Evolutionary conservation across 768 basidiomycete genomes (phyloP), one percentile per base, ranked within the genome.

Genomic region (Lactarius hengduanensis): DNA sequence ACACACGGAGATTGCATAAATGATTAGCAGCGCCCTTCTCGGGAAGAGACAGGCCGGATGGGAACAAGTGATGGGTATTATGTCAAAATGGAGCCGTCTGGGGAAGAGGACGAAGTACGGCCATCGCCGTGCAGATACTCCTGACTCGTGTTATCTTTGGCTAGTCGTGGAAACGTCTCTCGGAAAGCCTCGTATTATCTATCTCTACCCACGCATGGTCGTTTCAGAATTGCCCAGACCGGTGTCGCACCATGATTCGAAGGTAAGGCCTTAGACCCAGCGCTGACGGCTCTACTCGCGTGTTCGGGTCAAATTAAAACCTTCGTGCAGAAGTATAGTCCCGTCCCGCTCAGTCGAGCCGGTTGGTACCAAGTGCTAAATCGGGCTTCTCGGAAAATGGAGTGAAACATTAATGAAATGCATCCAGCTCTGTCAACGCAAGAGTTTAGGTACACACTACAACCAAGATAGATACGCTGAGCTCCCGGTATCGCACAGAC

Each of bases 391-490:
- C 11, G 2, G 54, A 38, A 15, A 30, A 26, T 16, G 18, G 36
- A 26, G 28, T n/a, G 28, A 53, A 50, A 53, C 20, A 57, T 40
- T 13, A 62, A 32, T 28, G 60, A 57, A 38, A 54, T 59, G 47
- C 15, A 62, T 54, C 61, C 50, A 54, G 38, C 43, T 45, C 16
- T 38, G 38, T 62, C 22, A 10, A 28, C 20, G 32, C 22, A 45
- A 56, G 11, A 9, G 41, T 30, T 47, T 32, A 62, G 38, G 18
- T 62, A 62, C 47, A 58, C 58, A n/a, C 32, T 58, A 32, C 50
- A 62, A 32, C n/a, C 34, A 43, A 43, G 56, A 41, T 62, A 30
- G 45, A 57, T 53, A 38, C 32, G 56, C 34, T 47, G 13, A 54
- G 56, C 36, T 15, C 32, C 28, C 36, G 22, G 20, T 16, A 28